Conservation (phyloP, 2,329 filamentous ascomycete species). For the Eutypella sp. region DNA sequence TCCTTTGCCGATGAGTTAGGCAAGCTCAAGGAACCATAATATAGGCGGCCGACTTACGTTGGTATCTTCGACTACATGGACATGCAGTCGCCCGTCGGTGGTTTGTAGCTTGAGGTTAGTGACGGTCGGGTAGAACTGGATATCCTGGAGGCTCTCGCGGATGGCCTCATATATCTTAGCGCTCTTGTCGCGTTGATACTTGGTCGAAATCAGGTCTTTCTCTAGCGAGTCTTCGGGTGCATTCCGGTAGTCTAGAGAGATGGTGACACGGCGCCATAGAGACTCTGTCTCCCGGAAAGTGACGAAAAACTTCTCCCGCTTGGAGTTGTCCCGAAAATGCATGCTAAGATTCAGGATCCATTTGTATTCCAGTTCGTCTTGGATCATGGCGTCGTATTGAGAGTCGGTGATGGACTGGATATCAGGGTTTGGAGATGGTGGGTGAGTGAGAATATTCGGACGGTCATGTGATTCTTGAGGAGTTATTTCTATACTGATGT, state of each 20-base stretch:
- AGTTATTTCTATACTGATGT: slow-evolving; percentile 14
- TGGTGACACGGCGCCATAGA: slow-evolving; percentile 80
- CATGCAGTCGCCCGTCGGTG: slow-evolving; percentile 78
- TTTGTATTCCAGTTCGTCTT: slow-evolving; percentile 75
- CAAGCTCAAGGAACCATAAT: slow-evolving; percentile 4
- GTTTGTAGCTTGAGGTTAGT: slow-evolving; percentile 95
- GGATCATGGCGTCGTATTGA: slow-evolving; percentile 59
- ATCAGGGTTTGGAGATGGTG: slow-evolving; percentile 29
- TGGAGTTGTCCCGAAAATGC: slow-evolving; percentile 92
- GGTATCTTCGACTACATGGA: slow-evolving; percentile 95
- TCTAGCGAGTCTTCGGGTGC: slow-evolving; percentile 79
- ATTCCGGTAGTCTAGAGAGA: slow-evolving; percentile 87
- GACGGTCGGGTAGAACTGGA: slow-evolving; percentile 93
- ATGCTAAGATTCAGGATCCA: slow-evolving; percentile 99
- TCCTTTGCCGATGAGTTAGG: slow-evolving; percentile 45
- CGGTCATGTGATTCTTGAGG: slow-evolving; percentile 24
- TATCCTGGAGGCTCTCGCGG: slow-evolving; percentile 83
- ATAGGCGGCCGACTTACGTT: slow-evolving; percentile 49
- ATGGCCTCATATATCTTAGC: slow-evolving; percentile 92
- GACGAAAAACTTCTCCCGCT: slow-evolving; percentile 95
- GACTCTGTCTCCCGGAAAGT: slow-evolving; percentile 81
- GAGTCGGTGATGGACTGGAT: slow-evolving; percentile 45
- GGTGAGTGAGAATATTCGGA: slow-evolving; percentile 11
- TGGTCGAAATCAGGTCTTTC: slow-evolving; percentile 69
- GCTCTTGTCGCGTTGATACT: slow-evolving; percentile 87